These are phyloP conservation scores for Arthrobotrys musiformis DNA, from an alignment of 2,329 filamentous ascomycete species.

Conservation along the genomic window DNA sequence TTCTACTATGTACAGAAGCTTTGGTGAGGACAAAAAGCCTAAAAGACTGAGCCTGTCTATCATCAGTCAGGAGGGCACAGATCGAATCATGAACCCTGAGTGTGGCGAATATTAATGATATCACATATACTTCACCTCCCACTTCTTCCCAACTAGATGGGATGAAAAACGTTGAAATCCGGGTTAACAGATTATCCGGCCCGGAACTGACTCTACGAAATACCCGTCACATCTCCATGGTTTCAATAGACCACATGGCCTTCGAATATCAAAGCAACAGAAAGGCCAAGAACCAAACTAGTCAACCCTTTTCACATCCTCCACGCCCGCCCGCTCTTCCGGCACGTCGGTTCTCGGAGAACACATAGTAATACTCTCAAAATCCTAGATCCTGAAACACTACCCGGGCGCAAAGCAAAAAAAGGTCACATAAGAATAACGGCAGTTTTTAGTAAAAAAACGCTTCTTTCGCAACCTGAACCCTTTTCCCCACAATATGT, in stretches of 20 bases:
- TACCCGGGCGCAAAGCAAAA: slow-evolving; percentile 8
- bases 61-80: slow-evolving; percentile 7
- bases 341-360: slow-evolving; percentile 18
- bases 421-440: background rate
- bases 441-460: background rate
- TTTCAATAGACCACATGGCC: slow-evolving; percentile 8
- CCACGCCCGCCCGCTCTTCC: no score
- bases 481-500: background rate
- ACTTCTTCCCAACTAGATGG: no score
- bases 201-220: background rate
- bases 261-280: background rate
- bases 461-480: background rate
- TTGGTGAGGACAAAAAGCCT: background rate
- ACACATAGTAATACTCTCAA: slow-evolving; percentile 5
- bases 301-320: background rate
- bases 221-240: background rate
- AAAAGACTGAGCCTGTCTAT: background rate
- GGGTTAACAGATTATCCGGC: slow-evolving; percentile 15
- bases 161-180: slow-evolving; percentile 4
- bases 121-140: no score
- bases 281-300: background rate
- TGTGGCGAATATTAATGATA: slow-evolving; percentile 24
- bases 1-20: no score
- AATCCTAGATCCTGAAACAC: slow-evolving; percentile 10
- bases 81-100: background rate